A percentile compares a stretch with the other conserved stretches of the same genome.
These are phyloP conservation scores for Teratosphaeria gauchensis DNA, from an alignment of 2,329 filamentous ascomycete species.

Conservation along the genomic window DNA sequence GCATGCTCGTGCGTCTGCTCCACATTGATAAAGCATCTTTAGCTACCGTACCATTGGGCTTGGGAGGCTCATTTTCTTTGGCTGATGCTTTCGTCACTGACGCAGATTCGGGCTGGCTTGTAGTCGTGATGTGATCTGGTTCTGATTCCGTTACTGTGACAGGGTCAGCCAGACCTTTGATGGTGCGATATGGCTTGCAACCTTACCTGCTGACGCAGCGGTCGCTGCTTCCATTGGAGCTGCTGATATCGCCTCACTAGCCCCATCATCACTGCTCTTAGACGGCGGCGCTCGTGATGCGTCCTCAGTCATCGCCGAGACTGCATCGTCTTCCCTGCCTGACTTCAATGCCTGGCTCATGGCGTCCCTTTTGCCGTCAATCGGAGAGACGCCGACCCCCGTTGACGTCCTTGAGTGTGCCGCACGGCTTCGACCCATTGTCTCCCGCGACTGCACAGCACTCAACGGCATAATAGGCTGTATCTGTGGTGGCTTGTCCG, in stretches of 20 bases:
- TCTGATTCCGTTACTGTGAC: conserved; percentile 5
- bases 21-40: neutral
- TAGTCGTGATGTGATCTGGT: conserved; percentile 5
- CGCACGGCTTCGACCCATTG: neutral
- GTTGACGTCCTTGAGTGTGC: neutral
- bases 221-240: neutral
- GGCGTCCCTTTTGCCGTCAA: neutral
- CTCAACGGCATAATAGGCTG: neutral
- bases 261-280: neutral
- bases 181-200: neutral
- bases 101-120: conserved; percentile 3
- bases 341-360: neutral
- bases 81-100: neutral
- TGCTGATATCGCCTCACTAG: neutral
- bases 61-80: neutral
- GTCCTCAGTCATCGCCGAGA: neutral
- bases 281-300: neutral
- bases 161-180: neutral
- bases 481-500: neutral
- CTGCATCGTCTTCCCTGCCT: neutral
- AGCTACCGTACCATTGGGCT: neutral
- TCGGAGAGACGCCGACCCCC: neutral
- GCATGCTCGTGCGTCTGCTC: neutral
- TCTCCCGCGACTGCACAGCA: neutral
- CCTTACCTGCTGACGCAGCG: neutral